Conservation (phyloP, 441 rosid genomes). For the Brassica balearica region DNA sequence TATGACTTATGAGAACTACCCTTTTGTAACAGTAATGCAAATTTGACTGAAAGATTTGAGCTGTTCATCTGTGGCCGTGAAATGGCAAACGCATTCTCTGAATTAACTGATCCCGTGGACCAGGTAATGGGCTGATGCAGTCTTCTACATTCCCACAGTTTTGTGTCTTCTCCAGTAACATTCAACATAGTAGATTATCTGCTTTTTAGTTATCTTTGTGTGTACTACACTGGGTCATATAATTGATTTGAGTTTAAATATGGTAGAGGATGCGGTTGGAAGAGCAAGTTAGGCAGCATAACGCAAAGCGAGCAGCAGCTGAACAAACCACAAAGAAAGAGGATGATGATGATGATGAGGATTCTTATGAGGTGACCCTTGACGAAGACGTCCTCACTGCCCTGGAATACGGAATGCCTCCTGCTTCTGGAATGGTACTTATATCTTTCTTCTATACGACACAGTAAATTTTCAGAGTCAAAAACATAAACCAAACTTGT, state of each 20-base stretch:
- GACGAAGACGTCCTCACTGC: constrained; percentile 95
- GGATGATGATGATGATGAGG: constrained; percentile 62
- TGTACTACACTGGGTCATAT: constrained; percentile 13
- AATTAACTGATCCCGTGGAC: constrained; percentile 91
- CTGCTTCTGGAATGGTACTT: constrained; percentile 97
- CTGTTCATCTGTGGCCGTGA: constrained; percentile 96
- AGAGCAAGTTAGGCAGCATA: constrained; percentile 93
- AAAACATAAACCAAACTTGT: constrained; percentile 2
- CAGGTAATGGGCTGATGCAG: constrained; percentile 55
- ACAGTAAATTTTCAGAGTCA: neutral
- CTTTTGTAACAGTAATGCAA: constrained; percentile 49
- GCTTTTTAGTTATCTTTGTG: constrained; percentile 6
- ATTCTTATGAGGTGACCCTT: constrained; percentile 80
- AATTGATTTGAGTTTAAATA: constrained; percentile 15
- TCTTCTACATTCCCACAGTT: constrained; percentile 12
- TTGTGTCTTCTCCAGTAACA: constrained; percentile 8
- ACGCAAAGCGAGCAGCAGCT: constrained; percentile 63
- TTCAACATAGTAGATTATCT: neutral
- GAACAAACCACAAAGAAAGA: constrained; percentile 48
- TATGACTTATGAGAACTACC: constrained; percentile 3
- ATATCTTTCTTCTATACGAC: neutral
- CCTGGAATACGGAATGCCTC: constrained; percentile 97
- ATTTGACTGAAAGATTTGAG: constrained; percentile 95
- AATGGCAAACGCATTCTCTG: constrained; percentile 96
- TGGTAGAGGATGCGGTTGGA: constrained; percentile 86